Evolutionary conservation across 768 basidiomycete species (phyloP).

Genomic region (Lactarius sp.): DNA sequence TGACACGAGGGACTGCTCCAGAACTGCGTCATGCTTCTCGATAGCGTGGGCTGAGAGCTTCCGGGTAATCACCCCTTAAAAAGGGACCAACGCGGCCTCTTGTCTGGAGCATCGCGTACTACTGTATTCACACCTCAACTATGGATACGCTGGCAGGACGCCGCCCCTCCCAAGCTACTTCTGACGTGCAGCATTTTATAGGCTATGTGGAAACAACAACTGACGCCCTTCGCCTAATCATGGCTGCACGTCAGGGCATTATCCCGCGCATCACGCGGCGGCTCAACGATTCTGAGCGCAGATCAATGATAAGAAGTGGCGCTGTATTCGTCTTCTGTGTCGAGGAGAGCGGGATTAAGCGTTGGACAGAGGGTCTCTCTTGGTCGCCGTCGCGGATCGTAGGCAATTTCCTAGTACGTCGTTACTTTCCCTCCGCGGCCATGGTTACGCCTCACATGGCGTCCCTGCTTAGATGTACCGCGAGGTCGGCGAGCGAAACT

Average conservation of each 20-base stretch:
- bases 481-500: conserved; percentile 64
- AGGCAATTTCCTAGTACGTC: conserved; percentile 73
- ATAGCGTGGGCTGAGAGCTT: conserved; percentile 18
- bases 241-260: conserved; percentile 73
- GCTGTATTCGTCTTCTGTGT: conserved; percentile 88
- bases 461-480: conserved; percentile 59
- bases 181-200: conserved; percentile 52
- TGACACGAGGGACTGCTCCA: conserved; percentile 17
- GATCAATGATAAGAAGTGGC: conserved; percentile 45
- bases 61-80: conserved; percentile 24
- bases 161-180: conserved; percentile 21
- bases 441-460: conserved; percentile 8
- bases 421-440: neutral
- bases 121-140: conserved; percentile 13
- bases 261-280: conserved; percentile 81
- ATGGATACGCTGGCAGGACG: conserved; percentile 7
- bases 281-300: conserved; percentile 75
- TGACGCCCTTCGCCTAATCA: conserved; percentile 77
- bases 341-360: conserved; percentile 82
- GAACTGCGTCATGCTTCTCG: conserved; percentile 16
- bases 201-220: conserved; percentile 80
- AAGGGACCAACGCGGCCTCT: conserved; percentile 19
- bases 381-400: conserved; percentile 86
- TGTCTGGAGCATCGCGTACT: conserved; percentile 17
- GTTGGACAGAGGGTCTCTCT: conserved; percentile 74